Evolutionary conservation across 352 stramenopile species (phyloP).

Genomic region (Globisporangium takayamanum): DNA sequence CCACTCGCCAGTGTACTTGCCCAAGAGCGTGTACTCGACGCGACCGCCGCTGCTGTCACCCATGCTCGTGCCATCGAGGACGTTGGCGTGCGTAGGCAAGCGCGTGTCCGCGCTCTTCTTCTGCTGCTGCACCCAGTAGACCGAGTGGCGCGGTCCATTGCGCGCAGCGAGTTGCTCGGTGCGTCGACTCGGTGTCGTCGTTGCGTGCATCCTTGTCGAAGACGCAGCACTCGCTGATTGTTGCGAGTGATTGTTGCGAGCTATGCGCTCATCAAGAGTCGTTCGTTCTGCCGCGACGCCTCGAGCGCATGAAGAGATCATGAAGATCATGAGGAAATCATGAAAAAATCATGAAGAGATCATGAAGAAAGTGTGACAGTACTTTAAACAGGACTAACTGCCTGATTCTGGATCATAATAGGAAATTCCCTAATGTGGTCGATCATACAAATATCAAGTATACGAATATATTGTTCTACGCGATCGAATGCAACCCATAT

Average conservation of each 20-base stretch:
- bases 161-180: slow-evolving; percentile 47
- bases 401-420: too few relatives aligned
- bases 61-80: slow-evolving; percentile 22
- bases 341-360: too few relatives aligned
- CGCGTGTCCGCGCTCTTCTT: slow-evolving; percentile 20
- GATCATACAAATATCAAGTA: too few relatives aligned
- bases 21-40: slow-evolving; percentile 56
- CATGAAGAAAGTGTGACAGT: too few relatives aligned
- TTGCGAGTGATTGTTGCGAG: neutral
- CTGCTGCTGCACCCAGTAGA: slow-evolving; percentile 75
- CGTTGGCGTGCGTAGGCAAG: slow-evolving; percentile 25
- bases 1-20: slow-evolving; percentile 93
- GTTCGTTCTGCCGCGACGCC: too few relatives aligned
- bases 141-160: slow-evolving; percentile 64
- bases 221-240: neutral
- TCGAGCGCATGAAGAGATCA: too few relatives aligned
- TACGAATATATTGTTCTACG: too few relatives aligned
- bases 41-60: slow-evolving; percentile 20
- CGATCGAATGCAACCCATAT: too few relatives aligned
- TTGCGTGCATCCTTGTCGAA: neutral
- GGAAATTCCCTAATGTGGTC: too few relatives aligned
- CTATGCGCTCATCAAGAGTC: too few relatives aligned
- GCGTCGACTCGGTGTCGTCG: slow-evolving; percentile 33
- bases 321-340: too few relatives aligned
- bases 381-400: too few relatives aligned